Percentiles rank a stretch among this genome's conserved stretches.
phyloP scores from a whole-genome alignment of 805 yeast species.

The Starmerella vaccinii region DNA sequence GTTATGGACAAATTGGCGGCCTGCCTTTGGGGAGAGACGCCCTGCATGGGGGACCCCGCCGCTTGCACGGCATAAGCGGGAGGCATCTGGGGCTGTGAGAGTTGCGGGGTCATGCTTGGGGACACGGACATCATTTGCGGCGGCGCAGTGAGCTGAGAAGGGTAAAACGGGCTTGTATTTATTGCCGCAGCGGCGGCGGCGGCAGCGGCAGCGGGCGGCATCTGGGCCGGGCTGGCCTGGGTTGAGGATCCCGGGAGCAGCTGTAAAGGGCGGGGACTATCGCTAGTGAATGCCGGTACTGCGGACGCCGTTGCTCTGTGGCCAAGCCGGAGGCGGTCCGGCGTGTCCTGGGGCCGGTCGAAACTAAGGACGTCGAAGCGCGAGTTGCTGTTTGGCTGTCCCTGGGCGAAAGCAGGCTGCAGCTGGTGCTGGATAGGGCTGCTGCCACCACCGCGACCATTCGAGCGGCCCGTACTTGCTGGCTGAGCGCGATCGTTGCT shows the following conservation, averaged over 20 bases:
- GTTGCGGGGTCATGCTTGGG: background rate
- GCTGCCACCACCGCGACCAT: background rate
- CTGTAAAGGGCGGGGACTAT: background rate
- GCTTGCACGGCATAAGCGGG: background rate
- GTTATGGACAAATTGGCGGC: constrained; percentile 5
- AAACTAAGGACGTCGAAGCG: constrained; percentile 24
- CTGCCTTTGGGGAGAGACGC: background rate
- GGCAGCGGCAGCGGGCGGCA: too few species aligned
- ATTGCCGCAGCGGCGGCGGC: too few species aligned
- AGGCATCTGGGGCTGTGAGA: background rate
- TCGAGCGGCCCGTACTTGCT: background rate
- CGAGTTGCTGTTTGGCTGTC: constrained; percentile 7
- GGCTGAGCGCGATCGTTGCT: background rate
- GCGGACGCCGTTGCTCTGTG: constrained; percentile 24
- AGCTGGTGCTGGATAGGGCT: constrained; percentile 2
- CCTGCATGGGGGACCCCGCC: background rate
- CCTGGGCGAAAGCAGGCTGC: background rate
- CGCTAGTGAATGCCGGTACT: constrained; percentile 18
- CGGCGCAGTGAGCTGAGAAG: constrained; percentile 15
- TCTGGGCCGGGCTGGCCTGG: background rate
- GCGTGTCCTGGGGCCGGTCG: constrained; percentile 17
- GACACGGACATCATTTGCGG: background rate
- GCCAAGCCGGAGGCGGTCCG: constrained; percentile 20
- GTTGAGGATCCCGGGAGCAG: background rate
- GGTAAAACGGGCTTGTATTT: constrained; percentile 6